Base-by-base conservation (phyloP, 2,329 filamentous ascomycete species). In the Colletotrichum sp. region DNA sequence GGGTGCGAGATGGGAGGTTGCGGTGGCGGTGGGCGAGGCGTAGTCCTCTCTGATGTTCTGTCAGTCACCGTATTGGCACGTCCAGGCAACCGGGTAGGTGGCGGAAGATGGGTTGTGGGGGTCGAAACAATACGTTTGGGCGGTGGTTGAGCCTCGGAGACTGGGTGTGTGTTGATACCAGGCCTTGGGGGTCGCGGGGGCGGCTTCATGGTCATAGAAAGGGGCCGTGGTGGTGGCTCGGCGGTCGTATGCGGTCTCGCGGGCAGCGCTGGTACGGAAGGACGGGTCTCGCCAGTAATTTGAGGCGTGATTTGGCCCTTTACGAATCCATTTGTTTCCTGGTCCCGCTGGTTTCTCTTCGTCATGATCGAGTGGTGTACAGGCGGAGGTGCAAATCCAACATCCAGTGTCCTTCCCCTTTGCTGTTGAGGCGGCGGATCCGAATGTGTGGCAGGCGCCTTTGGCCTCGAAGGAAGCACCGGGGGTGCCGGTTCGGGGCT, bases 401-500 rank as follows among this genome's bases (percentile, higher is more conserved):
- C 65, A 12, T 86, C 82, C 21, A 84, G 57, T 5, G 83, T 83
- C 65, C 81, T 83, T 6, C 83, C 80, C 67, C 83, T 82, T 55
- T 66, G 69, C 24, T 64, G 70, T 38, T 70, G 67, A 18, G 79
- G 74, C 26, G 79, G 73, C 18, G 78, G 65, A 13, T 82, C 79
- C n/a, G 79, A 79, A 13, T 82, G 79, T 61, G 80, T 30, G 38
- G 67, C 38, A 18, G 70, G 72, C 13, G 75, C 68, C 55, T 71
- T 76, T 61, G 89, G 89, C 15, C 90, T 85, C 8, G 83, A 86
- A 21, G 86, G 89, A 60, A 90, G 86, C 71, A 84, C 85, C 2
- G 90, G 89, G 9, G 88, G 88, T 8, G 86, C 85, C n/a, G 86
- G 85, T n/a, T 86, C 85, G 6, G 91, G 90, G 81, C 94, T 96